Evolutionary conservation across 257 asterid species (phyloP).

Genomic region (Euphrasia confusa): DNA sequence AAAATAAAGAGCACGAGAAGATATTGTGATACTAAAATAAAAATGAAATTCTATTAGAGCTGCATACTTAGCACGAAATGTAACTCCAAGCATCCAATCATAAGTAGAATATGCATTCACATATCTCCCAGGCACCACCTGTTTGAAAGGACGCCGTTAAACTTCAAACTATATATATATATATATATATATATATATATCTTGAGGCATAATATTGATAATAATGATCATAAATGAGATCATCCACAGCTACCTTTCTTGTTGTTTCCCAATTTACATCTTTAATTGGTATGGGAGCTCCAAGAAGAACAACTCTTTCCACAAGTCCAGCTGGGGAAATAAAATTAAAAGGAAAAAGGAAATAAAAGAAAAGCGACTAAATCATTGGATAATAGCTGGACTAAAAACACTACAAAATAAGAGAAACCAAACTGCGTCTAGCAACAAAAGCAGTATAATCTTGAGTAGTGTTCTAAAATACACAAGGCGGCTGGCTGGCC

Average conservation of each 20-base stretch:
- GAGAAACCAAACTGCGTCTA: background rate
- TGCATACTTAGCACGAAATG: constrained; percentile 84
- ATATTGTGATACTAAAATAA: background rate
- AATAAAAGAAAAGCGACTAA: background rate
- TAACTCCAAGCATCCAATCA: constrained; percentile 97
- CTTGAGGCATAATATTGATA: constrained; percentile 18
- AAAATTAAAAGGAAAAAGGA: background rate
- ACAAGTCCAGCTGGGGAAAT: constrained; percentile 63
- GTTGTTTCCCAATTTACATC: constrained; percentile 91
- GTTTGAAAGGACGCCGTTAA: constrained; percentile 25
- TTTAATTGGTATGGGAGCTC: constrained; percentile 86
- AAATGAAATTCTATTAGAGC: background rate
- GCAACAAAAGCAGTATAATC: too few species aligned
- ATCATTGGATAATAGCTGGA: background rate
- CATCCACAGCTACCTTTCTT: constrained; percentile 52
- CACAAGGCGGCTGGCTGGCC: too few species aligned
- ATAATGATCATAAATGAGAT: background rate
- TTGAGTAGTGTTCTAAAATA: too few species aligned
- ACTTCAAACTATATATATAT: constrained; percentile 12
- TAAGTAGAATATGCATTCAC: constrained; percentile 75
- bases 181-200: background rate
- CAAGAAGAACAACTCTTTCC: constrained; percentile 91
- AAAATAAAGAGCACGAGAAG: background rate
- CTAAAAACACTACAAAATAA: background rate
- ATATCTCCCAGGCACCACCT: constrained; percentile 93